Conservation (phyloP, 495 filamentous ascomycete genomes). For the Hapsidospora chrysogenum region DNA sequence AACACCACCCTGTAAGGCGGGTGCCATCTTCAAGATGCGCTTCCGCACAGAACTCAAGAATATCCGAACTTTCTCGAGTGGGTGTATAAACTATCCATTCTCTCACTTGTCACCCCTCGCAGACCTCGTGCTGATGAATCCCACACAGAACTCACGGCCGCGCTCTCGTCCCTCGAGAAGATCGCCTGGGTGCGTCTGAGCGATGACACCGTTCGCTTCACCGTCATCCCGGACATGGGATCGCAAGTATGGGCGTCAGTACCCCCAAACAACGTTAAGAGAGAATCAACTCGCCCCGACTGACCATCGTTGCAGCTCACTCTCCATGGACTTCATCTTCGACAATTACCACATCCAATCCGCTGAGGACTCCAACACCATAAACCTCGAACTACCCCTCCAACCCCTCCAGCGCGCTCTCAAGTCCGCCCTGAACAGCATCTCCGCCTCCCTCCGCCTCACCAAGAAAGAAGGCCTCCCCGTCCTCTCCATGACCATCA, state of each 20-base stretch:
- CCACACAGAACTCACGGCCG: conserved; percentile 59
- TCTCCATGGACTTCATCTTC: conserved; percentile 65
- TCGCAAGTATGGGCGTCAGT: conserved; percentile 95
- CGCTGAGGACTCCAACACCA: conserved; percentile 59
- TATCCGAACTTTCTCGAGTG: conserved; percentile 72
- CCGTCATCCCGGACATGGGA: conserved; percentile 81
- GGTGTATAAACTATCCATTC: conserved; percentile 7
- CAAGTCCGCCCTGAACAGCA: conserved; percentile 61
- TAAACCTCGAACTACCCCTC: conserved; percentile 90
- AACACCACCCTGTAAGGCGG: too few relatives aligned
- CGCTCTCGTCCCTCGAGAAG: conserved; percentile 73
- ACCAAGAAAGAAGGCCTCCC: conserved; percentile 83
- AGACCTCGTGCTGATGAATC: neutral
- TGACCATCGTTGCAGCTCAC: conserved; percentile 23
- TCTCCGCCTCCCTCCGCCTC: conserved; percentile 65
- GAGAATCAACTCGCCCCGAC: too few relatives aligned
- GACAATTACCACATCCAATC: conserved; percentile 78
- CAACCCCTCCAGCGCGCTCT: conserved; percentile 67
- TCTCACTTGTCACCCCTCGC: conserved; percentile 1
- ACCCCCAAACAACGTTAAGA: conserved; percentile 3
- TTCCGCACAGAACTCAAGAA: conserved; percentile 71
- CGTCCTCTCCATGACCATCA: conserved; percentile 71
- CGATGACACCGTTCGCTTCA: conserved; percentile 75
- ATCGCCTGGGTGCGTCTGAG: conserved; percentile 88
- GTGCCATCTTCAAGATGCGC: conserved; percentile 61